A percentile compares a stretch with the other conserved stretches of the same genome.
phyloP scores from a whole-genome alignment of 768 basidiomycete genomes.

The Boletus vermiculosoides region DNA sequence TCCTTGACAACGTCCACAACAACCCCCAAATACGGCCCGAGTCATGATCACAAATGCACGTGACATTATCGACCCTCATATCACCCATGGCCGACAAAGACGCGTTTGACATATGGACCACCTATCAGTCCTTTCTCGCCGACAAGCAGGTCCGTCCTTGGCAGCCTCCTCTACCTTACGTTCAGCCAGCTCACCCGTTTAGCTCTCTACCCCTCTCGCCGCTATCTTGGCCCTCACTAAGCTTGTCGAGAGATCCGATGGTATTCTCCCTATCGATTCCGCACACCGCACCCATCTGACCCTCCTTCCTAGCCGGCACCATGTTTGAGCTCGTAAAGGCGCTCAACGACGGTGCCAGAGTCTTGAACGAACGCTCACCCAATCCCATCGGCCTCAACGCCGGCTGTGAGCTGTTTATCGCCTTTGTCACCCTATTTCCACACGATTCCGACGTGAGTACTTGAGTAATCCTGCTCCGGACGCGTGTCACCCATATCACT shows the following conservation, averaged over 20 bases:
- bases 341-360: slow-evolving; percentile 70
- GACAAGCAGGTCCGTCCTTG: slow-evolving; percentile 59
- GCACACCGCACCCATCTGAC: slow-evolving; percentile 3
- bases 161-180: fast-evolving
- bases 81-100: slow-evolving; percentile 11
- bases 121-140: slow-evolving; percentile 60
- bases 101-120: slow-evolving; percentile 45
- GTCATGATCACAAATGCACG: slow-evolving; percentile 9
- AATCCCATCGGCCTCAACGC: slow-evolving; percentile 84
- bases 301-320: slow-evolving; percentile 61
- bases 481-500: slow-evolving; percentile 6
- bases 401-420: slow-evolving; percentile 89
- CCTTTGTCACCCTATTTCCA: slow-evolving; percentile 81
- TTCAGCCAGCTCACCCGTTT: not conserved
- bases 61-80: slow-evolving; percentile 14
- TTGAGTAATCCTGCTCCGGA: slow-evolving; percentile 39
- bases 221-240: slow-evolving; percentile 86
- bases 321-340: slow-evolving; percentile 91
- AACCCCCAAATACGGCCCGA: slow-evolving; percentile 16
- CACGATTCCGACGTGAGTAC: slow-evolving; percentile 81
- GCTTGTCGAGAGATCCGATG: slow-evolving; percentile 75
- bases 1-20: slow-evolving; percentile 28
- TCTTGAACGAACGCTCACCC: slow-evolving; percentile 57
- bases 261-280: slow-evolving; percentile 41
- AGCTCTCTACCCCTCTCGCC: slow-evolving; percentile 83